Evolutionary conservation across 441 rosid species (phyloP), one percentile per base, ranked within the genome.

Genomic region (Iberis amara): DNA sequence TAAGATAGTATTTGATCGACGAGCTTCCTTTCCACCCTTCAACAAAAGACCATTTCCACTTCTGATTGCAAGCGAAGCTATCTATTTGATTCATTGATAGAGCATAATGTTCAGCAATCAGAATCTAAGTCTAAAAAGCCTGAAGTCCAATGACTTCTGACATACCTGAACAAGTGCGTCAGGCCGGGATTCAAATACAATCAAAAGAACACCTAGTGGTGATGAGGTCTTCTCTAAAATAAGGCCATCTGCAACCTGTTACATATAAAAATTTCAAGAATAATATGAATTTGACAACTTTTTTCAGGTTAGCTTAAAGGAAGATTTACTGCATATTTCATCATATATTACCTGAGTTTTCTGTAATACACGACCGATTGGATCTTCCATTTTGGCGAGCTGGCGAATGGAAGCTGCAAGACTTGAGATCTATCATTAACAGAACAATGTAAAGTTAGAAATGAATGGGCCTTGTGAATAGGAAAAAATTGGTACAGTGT

Each of bases 1-100:
- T 76, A 94, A 66, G 66, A 89, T 80, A 59, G 91, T 89, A 83
- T 94, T 94, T 43, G 99, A 94, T 21, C 82, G 71, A 68, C 75
- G 76, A 40, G 99, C 97, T 71, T 94, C 99, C 70, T 89, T 94
- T 57, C 99, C 99, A 46, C 96, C 99, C 76, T 94, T 94, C 66
- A 94, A 49, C 32, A 94, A 79, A 55, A 89, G 85, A 43, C 89
- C 99, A 64, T 86, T 94, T 67, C 99, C 99, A 69, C 97, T 86
- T 50, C 87, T 89, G 61, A 94, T 78, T 14, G 99, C 97, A 65
- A 94, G 72, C 36, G 97, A 83, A 69, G 97, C 96, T 39, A 94
- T 94, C 99, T 94, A 65, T 69, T 75, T 63, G 72, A 57, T 59
- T 51, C 54, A 57, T 40, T 26, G 8, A 7, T 31, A 67, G 57